Conservation (phyloP, 306 rosid genomes). For the Acacia acuminata region DNA sequence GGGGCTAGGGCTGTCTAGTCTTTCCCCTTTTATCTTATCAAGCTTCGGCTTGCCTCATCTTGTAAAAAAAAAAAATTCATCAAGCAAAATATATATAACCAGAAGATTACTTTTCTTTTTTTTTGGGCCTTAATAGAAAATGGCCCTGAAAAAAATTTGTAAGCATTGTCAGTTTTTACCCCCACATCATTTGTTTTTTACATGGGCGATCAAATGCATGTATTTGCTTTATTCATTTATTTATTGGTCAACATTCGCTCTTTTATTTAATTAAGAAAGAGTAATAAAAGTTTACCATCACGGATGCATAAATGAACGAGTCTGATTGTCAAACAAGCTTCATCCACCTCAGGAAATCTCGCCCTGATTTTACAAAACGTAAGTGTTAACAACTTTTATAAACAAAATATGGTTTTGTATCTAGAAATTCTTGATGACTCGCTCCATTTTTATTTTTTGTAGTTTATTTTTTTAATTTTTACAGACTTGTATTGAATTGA, state of each 20-base stretch:
- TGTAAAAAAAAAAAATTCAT: no score
- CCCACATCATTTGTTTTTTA: background rate
- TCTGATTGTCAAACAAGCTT: background rate
- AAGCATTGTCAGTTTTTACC: background rate
- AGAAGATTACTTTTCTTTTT: no score
- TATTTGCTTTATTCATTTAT: background rate
- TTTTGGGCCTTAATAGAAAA: no score
- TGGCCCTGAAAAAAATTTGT: no score
- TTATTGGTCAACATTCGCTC: background rate
- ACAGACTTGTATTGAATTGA: background rate
- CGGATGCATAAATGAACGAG: background rate
- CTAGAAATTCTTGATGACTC: background rate
- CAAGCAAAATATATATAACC: background rate
- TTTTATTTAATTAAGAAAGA: background rate
- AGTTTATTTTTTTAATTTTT: background rate
- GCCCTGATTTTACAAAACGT: background rate
- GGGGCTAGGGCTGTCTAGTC: no score
- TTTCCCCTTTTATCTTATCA: no score
- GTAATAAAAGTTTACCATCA: background rate
- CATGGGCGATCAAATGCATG: background rate
- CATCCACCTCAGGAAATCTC: background rate
- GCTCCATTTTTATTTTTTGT: background rate
- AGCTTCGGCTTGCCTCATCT: no score
- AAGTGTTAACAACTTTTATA: background rate
- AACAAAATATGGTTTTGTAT: background rate